Evolutionary conservation across 148 eudicot species (phyloP), one percentile per base, ranked within the genome.

Genomic region (Hydrangea macrophylla): DNA sequence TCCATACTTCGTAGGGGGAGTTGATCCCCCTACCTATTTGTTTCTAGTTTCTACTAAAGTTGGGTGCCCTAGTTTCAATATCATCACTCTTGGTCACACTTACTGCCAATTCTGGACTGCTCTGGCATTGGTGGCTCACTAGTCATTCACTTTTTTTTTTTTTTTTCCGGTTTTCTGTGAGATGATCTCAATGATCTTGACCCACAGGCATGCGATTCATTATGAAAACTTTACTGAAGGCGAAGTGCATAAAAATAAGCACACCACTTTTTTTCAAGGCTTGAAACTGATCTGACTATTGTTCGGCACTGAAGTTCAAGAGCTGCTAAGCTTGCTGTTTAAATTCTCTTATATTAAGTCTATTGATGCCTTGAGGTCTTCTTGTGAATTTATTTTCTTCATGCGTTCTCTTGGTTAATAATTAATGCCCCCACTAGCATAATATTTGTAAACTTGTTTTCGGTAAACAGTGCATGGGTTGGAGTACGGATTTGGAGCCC

Each of bases 401-500:
- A 54, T 53, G 13, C 26, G 12, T 33, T 6, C 69, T 53, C 12
- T 23, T 64, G 8, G 33, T 57, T 64, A 17, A 20, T 30, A 9
- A 35, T 55, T 15, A 44, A 5, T 44, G 15, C 53, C 22, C 22
- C 35, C n/a, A n/a, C 51, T 55, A 9, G 51, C 62, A 39, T 55
- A 42, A 65, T 40, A 65, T 35, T 15, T 33, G 58, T 65, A 8
- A 28, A 31, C 27, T 56, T 55, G 55, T 59, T 67, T 67, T 68
- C n/a, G 26, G 64, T 64, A 63, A 70, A 68, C 82, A 92, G 98
- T 78, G 36, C 86, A 93, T 74, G 95, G 90, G 58, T 58, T 78
- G 76, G 98, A 93, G 69, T 93, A 88, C 62, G 98, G 85, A 13
- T 93, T 65, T 78, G 98, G 98, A 70, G 96, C 95, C 25, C 92